phyloP scores from a whole-genome alignment of 495 filamentous ascomycete genomes.

The Pyronema omphalodes region DNA sequence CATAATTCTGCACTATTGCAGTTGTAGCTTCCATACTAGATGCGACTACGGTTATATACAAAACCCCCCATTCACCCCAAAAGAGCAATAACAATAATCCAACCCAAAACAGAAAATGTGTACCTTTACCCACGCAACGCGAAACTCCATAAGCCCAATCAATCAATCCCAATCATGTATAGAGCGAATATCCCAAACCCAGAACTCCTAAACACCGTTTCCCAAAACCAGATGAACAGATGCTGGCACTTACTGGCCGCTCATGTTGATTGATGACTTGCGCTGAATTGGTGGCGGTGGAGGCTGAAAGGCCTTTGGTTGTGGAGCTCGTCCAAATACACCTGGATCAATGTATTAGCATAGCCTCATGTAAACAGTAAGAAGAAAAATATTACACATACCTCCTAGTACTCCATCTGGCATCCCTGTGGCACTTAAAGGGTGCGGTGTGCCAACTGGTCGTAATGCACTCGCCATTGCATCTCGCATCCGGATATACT shows the following conservation, averaged over 20 bases:
- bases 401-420: not conserved
- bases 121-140: no score
- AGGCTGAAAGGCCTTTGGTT: not conserved
- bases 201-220: not conserved
- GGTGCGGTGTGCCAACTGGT: slow-evolving; percentile 9
- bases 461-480: slow-evolving; percentile 61
- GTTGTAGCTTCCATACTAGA: no score
- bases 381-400: not conserved
- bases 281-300: not conserved
- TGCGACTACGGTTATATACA: no score
- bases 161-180: no score
- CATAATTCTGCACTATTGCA: no score
- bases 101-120: no score
- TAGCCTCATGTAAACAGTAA: not conserved
- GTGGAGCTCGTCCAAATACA: not conserved
- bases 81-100: no score
- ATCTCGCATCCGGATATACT: slow-evolving; percentile 71
- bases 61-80: no score
- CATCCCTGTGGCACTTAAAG: slow-evolving; percentile 1
- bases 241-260: not conserved
- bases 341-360: not conserved
- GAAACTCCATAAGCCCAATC: no score
- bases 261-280: not conserved
- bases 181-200: no score
- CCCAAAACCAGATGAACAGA: not conserved